A percentile compares a stretch with the other conserved stretches of the same genome.
phyloP scores from a whole-genome alignment of 495 filamentous ascomycete genomes.

The Chlorociboria aeruginascens region DNA sequence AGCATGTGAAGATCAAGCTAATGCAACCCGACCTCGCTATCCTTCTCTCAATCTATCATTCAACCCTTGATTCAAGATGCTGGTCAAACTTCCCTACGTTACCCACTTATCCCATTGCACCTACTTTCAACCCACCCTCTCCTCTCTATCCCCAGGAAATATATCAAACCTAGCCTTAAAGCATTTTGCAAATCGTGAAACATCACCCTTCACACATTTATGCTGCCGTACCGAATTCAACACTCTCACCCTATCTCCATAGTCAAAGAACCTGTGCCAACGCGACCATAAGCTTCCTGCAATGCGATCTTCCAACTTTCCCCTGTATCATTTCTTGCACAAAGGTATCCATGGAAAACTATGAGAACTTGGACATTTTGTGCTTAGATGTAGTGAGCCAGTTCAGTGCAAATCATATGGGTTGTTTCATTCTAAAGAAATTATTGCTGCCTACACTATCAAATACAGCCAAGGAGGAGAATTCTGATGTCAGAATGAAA shows the following conservation, averaged over 20 bases:
- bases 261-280: constrained; percentile 28
- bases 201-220: constrained; percentile 48
- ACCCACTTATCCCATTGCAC: no score
- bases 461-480: constrained; percentile 21
- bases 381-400: constrained; percentile 60
- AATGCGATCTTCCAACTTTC: constrained; percentile 14
- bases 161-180: no score
- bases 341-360: not conserved
- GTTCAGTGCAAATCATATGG: constrained; percentile 58
- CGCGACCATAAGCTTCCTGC: constrained; percentile 7
- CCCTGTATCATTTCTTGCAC: constrained; percentile 12
- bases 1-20: no score
- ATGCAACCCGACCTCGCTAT: no score
- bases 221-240: constrained; percentile 42
- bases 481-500: constrained; percentile 31
- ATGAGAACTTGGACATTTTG: constrained; percentile 37
- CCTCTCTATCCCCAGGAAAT: no score
- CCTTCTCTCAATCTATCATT: no score
- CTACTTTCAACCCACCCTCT: no score
- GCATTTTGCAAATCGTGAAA: constrained; percentile 45
- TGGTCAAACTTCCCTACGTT: not conserved
- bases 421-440: constrained; percentile 53
- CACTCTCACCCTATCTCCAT: constrained; percentile 35
- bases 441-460: constrained; percentile 49
- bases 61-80: not conserved